These are phyloP conservation scores for Hymenoscyphus fructigenus DNA, from an alignment of 2,329 filamentous ascomycete genomes.

Conservation along the genomic window DNA sequence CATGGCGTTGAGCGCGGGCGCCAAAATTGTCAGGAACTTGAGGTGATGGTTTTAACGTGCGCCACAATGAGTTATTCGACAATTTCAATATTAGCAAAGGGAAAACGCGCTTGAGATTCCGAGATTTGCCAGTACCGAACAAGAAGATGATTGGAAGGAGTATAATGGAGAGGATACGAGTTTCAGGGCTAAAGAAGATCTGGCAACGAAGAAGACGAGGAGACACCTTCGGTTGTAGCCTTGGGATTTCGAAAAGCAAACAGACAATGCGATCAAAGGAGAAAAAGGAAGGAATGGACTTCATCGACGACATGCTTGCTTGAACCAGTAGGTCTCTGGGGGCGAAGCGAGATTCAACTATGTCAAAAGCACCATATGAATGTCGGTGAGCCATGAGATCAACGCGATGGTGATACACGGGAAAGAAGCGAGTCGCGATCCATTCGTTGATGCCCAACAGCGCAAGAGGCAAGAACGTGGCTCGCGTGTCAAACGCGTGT, in stretches of 20 bases:
- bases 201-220: background rate
- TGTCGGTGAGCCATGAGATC: background rate
- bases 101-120: background rate
- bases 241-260: background rate
- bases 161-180: background rate
- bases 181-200: background rate
- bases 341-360: background rate
- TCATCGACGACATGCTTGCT: background rate
- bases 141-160: background rate
- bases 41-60: too few species aligned
- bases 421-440: background rate
- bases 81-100: background rate
- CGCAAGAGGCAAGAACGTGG: too few species aligned
- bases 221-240: background rate
- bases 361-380: background rate
- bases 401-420: background rate
- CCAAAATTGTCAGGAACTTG: background rate
- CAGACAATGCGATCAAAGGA: background rate
- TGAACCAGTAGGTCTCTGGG: background rate
- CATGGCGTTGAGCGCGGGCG: background rate
- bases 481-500: background rate
- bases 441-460: background rate
- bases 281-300: background rate
- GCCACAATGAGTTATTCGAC: too few species aligned
- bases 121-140: background rate